Base-by-base conservation (phyloP, 345 rosid genomes). In the Trapa incisa region DNA sequence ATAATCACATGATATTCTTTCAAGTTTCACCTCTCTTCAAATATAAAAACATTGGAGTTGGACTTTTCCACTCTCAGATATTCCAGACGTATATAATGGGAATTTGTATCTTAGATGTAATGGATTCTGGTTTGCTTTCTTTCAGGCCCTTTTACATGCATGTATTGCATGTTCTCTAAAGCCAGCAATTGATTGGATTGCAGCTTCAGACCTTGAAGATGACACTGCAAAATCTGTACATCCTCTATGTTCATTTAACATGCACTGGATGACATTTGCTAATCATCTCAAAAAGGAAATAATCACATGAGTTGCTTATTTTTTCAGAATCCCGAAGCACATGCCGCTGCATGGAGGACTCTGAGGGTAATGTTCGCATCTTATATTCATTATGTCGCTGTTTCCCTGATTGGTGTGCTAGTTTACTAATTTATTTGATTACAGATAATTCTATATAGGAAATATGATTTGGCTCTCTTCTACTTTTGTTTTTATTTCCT, bases 131-230 rank as follows among this genome's bases (percentile, higher is more conserved):
- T 36, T 64, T 73, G 54, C 22, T n/a, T 68, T 58, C 38, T 65
- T 57, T 66, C 82, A 93, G 98, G 97, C 98, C 74, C 96, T 93
- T 78, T 77, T 93, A 73, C 98, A 93, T 82, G 96, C 98, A 47
- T 93, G 94, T 75, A 85, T 93, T 79, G 87, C 96, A 39, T 93
- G 96, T 75, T 85, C 89, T 73, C 74, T 80, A 75, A 90, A 90
- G 83, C 97, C 96, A 68, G 68, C 84, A 15, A 80, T 90, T 57
- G 92, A 86, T 67, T 93, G 97, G 98, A 85, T 93, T 80, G 91
- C 97, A 74, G 97, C 98, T 72, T 88, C 96, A 80, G 98, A 93
- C 80, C 94, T 93, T 70, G 98, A 93, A 84, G 94, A 88, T 47
- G 87, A 80, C 71, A 88, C 89, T 65, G 90, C 82, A 35, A 70